Percentiles rank a stretch among this genome's conserved stretches.
These are phyloP conservation scores for Gossypium bickii DNA, from an alignment of 345 rosid genomes.

Conservation along the genomic window DNA sequence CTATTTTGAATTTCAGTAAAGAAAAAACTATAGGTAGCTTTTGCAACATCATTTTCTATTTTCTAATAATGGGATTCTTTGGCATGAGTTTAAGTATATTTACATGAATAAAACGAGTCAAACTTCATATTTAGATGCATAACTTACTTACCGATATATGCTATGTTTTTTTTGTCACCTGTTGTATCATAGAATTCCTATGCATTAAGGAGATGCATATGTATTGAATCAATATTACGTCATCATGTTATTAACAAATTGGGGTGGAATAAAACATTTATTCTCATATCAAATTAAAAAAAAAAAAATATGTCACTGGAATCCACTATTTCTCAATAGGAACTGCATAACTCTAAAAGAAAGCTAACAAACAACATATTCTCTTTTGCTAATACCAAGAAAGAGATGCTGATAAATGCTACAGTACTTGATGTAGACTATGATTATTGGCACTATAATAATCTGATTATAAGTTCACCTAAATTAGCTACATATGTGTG, in stretches of 20 bases:
- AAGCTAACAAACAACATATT: slow-evolving; percentile 32
- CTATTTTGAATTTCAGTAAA: too few species aligned
- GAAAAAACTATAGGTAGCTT: too few species aligned
- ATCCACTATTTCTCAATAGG: slow-evolving; percentile 23
- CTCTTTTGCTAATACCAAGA: slow-evolving; percentile 29
- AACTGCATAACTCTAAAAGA: slow-evolving; percentile 25
- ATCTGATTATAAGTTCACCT: slow-evolving; percentile 19
- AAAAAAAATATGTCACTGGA: slow-evolving; percentile 15
- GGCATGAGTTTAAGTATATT: too few species aligned
- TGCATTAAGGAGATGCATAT: slow-evolving; percentile 6
- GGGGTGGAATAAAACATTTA: slow-evolving; percentile 31
- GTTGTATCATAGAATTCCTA: slow-evolving; percentile 2
- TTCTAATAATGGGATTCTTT: too few species aligned
- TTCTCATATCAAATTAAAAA: slow-evolving; percentile 18
- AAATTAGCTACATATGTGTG: not conserved
- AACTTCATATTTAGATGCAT: not conserved
- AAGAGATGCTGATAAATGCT: slow-evolving; percentile 31
- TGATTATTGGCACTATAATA: slow-evolving; percentile 6
- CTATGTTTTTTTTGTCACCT: not conserved
- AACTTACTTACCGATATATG: not conserved
- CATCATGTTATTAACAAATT: slow-evolving; percentile 13
- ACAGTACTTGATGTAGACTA: slow-evolving; percentile 18
- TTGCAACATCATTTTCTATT: too few species aligned
- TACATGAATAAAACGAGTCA: not conserved
- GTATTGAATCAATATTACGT: slow-evolving; percentile 18